phyloP scores from a whole-genome alignment of 768 basidiomycete species.

The Rubroboletus satanas region DNA sequence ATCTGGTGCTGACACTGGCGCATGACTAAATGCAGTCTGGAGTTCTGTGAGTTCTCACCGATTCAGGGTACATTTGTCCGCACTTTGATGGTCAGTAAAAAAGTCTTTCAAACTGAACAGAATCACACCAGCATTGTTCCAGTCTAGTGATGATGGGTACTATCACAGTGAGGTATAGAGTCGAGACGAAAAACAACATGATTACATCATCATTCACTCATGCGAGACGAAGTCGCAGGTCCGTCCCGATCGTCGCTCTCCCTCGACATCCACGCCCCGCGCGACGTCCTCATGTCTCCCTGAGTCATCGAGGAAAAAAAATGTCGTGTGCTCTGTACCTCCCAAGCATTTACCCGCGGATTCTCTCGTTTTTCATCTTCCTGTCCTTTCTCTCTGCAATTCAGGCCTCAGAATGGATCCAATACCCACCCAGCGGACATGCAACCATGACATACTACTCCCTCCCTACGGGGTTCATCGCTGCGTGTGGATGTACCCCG shows the following conservation, averaged over 20 bases:
- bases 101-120: background rate
- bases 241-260: background rate
- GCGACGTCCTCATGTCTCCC: conserved; percentile 13
- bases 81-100: background rate
- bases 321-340: conserved; percentile 12
- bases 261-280: background rate
- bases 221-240: background rate
- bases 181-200: background rate
- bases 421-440: conserved; percentile 55
- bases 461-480: conserved; percentile 45
- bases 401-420: conserved; percentile 51
- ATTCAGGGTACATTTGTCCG: background rate
- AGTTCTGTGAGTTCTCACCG: no score
- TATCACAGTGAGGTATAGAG: background rate
- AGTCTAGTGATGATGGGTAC: background rate
- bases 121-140: background rate
- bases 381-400: conserved; percentile 25
- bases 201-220: conserved; percentile 4
- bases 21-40: background rate
- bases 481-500: conserved; percentile 73
- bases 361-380: conserved; percentile 21
- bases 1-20: no score
- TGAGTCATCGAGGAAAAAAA: conserved; percentile 4
- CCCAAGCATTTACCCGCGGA: conserved; percentile 5
- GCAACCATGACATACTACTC: conserved; percentile 81